phyloP scores from a whole-genome alignment of 371 early-diverging fungal genomes.

The Mucor lusitanicus region DNA sequence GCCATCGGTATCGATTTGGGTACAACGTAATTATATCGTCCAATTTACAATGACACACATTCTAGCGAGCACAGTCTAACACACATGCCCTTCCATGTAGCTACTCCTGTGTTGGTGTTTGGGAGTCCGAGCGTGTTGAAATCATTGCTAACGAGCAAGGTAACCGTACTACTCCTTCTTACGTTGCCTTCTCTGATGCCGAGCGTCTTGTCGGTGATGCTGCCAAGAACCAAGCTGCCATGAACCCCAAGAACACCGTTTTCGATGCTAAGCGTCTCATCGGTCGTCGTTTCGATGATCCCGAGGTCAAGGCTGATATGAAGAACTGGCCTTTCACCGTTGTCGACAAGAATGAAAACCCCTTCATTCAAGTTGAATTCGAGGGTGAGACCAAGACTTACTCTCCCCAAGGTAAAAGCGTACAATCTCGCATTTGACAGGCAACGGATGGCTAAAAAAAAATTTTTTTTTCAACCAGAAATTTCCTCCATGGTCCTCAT shows the following conservation, averaged over 20 bases:
- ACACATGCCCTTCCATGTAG: slow-evolving; percentile 44
- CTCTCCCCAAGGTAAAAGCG: slow-evolving; percentile 70
- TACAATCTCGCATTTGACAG: neutral
- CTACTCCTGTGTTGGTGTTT: slow-evolving; percentile 79
- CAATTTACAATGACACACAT: neutral
- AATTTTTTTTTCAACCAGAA: slow-evolving; percentile 39
- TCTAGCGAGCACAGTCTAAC: neutral
- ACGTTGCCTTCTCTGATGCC: slow-evolving; percentile 86
- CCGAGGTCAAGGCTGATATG: slow-evolving; percentile 88
- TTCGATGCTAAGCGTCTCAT: slow-evolving; percentile 97
- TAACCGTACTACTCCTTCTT: slow-evolving; percentile 91
- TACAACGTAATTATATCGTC: slow-evolving; percentile 28
- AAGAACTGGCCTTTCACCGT: slow-evolving; percentile 90
- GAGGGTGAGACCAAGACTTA: slow-evolving; percentile 80
- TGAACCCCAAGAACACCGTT: slow-evolving; percentile 87
- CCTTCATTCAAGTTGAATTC: slow-evolving; percentile 79
- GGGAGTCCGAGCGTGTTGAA: slow-evolving; percentile 73
- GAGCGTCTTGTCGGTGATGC: slow-evolving; percentile 90
- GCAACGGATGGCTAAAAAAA: neutral
- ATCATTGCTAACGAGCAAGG: slow-evolving; percentile 91
- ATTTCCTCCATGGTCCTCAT: slow-evolving; percentile 90
- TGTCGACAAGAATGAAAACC: slow-evolving; percentile 72
- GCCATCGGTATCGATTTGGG: slow-evolving; percentile 70
- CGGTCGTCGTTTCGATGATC: slow-evolving; percentile 91
- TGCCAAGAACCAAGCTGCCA: slow-evolving; percentile 84